These are phyloP conservation scores for Endocladia muricata DNA, from an alignment of 31 red algal genomes.

Conservation along the genomic window DNA sequence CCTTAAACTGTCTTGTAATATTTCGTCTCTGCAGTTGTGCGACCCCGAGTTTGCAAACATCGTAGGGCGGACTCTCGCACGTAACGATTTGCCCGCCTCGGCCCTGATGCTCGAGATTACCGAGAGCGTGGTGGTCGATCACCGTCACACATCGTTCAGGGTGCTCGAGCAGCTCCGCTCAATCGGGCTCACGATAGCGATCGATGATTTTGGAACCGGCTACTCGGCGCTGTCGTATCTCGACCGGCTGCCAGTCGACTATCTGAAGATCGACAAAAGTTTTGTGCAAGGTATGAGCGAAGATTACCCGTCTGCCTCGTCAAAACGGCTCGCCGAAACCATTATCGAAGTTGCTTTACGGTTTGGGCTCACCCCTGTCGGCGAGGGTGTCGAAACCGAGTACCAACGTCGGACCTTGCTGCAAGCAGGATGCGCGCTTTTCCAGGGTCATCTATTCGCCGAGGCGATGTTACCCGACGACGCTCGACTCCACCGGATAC, in stretches of 20 bases:
- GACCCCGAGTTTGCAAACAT: background rate
- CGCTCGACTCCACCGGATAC: too few species aligned
- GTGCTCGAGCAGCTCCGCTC: background rate
- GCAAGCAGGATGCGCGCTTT: background rate
- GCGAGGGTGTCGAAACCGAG: background rate
- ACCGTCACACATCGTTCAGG: background rate
- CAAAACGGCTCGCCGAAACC: background rate
- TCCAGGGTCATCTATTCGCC: background rate
- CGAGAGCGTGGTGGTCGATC: background rate
- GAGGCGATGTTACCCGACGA: too few species aligned
- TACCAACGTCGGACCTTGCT: background rate
- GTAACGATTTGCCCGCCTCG: background rate
- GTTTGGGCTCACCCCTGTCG: background rate
- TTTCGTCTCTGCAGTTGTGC: background rate
- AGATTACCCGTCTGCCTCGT: background rate
- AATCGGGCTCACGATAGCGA: conserved; percentile 1
- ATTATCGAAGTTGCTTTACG: background rate
- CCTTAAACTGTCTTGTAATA: background rate
- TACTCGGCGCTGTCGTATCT: conserved; percentile 8
- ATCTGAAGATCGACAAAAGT: background rate
- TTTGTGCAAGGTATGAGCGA: background rate
- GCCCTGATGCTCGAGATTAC: conserved; percentile 18
- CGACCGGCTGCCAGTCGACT: background rate
- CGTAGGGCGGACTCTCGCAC: background rate
- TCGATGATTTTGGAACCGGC: conserved; percentile 28